Conservation (phyloP, 2,329 filamentous ascomycete species). For the Bipolaris oryzae region DNA sequence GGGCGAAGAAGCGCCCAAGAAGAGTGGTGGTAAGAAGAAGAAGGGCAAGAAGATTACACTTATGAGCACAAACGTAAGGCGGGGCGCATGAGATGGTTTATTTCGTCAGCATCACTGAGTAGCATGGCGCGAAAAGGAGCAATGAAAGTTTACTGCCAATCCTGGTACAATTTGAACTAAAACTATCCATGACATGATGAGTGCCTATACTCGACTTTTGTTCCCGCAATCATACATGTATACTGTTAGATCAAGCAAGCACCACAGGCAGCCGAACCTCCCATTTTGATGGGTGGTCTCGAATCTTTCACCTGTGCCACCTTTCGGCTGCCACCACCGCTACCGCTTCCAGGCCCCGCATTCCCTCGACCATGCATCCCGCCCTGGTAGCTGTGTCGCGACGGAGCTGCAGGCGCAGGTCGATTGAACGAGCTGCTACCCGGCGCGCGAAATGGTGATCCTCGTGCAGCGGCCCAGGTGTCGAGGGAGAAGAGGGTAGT, state of each 20-base stretch:
- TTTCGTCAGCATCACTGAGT: slow-evolving; percentile 30
- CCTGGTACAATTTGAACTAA: neutral
- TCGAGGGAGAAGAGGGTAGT: slow-evolving; percentile 50
- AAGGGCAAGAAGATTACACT: slow-evolving; percentile 72
- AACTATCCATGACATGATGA: too few species aligned
- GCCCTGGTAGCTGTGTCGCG: slow-evolving; percentile 38
- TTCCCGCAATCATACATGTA: neutral
- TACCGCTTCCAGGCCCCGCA: slow-evolving; percentile 21
- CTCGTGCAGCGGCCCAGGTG: slow-evolving; percentile 43
- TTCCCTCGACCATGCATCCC: slow-evolving; percentile 39
- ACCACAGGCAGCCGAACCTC: slow-evolving; percentile 35
- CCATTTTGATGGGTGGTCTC: slow-evolving; percentile 37
- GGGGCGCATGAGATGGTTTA: slow-evolving; percentile 54
- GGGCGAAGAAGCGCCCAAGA: slow-evolving; percentile 37
- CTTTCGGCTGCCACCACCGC: slow-evolving; percentile 20
- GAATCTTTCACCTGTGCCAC: slow-evolving; percentile 32
- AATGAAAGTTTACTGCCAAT: slow-evolving; percentile 15
- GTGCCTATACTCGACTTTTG: neutral
- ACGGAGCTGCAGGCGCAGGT: slow-evolving; percentile 25
- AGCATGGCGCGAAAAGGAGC: slow-evolving; percentile 34
- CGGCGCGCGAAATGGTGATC: slow-evolving; percentile 40
- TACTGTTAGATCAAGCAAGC: slow-evolving; percentile 33
- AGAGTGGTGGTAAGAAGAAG: slow-evolving; percentile 62
- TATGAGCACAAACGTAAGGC: slow-evolving; percentile 68
- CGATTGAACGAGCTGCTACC: slow-evolving; percentile 29